Percentiles rank a stretch among this genome's conserved stretches.
phyloP scores from a whole-genome alignment of 176 grass and related monocot species.

The Aegilops sharonensis region DNA sequence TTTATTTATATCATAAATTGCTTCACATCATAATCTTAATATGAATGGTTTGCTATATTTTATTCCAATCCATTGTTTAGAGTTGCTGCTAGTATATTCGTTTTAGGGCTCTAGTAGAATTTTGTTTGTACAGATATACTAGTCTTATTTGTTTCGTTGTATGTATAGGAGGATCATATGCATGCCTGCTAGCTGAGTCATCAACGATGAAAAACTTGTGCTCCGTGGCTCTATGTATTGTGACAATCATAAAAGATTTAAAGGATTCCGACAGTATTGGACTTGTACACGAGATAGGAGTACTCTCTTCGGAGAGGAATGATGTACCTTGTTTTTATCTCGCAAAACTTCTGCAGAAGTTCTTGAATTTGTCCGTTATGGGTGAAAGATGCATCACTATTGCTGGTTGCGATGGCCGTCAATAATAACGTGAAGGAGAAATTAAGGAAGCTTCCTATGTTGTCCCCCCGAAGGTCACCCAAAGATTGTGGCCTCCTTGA shows the following conservation, averaged over 20 bases:
- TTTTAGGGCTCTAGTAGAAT: background rate
- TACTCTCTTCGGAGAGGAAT: constrained; percentile 54
- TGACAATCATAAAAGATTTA: constrained; percentile 62
- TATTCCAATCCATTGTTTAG: background rate
- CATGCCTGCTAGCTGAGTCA: background rate
- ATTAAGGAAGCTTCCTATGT: constrained; percentile 53
- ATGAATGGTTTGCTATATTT: no score
- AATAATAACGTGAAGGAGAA: constrained; percentile 43
- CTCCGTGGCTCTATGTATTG: constrained; percentile 57
- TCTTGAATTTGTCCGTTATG: constrained; percentile 42
- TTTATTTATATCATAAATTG: no score
- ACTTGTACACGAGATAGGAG: constrained; percentile 44
- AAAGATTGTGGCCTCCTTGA: constrained; percentile 28
- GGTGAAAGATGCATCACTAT: constrained; percentile 47
- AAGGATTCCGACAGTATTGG: constrained; percentile 51
- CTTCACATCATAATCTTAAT: no score
- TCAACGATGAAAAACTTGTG: constrained; percentile 41
- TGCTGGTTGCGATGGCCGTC: constrained; percentile 54
- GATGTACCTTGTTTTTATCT: constrained; percentile 56
- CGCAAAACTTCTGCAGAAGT: constrained; percentile 57
- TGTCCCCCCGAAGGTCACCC: constrained; percentile 15
- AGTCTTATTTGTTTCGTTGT: background rate
- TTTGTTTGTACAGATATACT: background rate
- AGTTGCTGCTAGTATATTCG: background rate
- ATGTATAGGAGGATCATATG: constrained; percentile 51